Base-by-base conservation (phyloP, 2,329 filamentous ascomycete species). In the Fusarium oxysporum region DNA sequence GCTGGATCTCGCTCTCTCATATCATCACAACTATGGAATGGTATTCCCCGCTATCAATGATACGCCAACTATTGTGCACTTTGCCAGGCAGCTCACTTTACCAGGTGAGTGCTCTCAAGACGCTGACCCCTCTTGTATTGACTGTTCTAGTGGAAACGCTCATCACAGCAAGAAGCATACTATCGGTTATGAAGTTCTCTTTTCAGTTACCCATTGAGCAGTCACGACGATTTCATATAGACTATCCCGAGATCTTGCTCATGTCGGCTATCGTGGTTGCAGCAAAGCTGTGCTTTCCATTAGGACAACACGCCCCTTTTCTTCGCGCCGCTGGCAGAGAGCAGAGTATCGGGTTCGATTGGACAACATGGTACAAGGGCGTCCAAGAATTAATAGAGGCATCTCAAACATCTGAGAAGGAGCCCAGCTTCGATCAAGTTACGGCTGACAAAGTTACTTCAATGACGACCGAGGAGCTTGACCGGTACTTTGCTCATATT, bases 241-340 rank as follows among this genome's bases (percentile, higher is more conserved):
- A 90, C 56, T 88, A 92, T 70, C 94, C 96, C 0, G 96, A 98
- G 77, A 85, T 93, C 10, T 88, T 93, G 47, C 83, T 98, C 2
- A 85, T 94, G 62, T 86, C 91, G 8, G 83, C 94, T 7, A 81
- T 97, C 7, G 84, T 97, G 5, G 86, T 97, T 19, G 90, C 92
- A 8, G 90, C 92, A 7, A 98, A 98, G 76, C 81, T 97, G 5
- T 85, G 92, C 25, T 95, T 94, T 76, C 94, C 96, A 0, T 90
- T 97, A 48, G 90, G 94, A 76, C 83, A 84, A 28, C 77, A 85
- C 73, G 87, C 86, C 12, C 81, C 78, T 40, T 85, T 84, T 23
- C 57, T 76, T 28, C 54, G 53, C 33, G 51, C 44, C n/a, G 56
- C 54, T 25, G 30, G 35, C 40, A 33, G 40, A 25, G 79, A 58